Base-by-base conservation (phyloP, 1,284 basidiomycete species). In the Ustilago cynodontis region DNA sequence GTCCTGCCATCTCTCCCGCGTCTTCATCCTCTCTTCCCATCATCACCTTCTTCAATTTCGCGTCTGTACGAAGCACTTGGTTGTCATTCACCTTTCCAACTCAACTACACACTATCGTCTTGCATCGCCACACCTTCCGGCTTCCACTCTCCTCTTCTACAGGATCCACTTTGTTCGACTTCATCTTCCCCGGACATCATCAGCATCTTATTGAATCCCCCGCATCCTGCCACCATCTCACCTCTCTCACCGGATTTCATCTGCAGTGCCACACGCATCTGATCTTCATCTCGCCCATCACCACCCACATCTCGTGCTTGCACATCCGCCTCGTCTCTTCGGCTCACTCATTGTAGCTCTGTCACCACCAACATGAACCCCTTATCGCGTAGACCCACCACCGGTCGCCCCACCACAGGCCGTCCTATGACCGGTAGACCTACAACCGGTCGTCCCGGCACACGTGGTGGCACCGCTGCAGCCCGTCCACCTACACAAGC, bases 391-490 rank as follows among this genome's bases (percentile, higher is more conserved):
- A 65, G 74, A 59, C 74, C 74, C 56, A 68, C 69, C 26, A 71
- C 74, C 0, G 69, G 70, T 11, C 65, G 74, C 2, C 68, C 73
- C 39, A 76, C 73, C 18, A 71, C 69, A 8, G 73, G 61, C 14
- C 57, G 73, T 1, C 73, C 73, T 11, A 71, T 51, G 28, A 77
- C 73, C 7, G 73, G 69, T 8, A 55, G 69, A 13, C 74, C 69
- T 37, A 76, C 56, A 16, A 75, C 72, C 9, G 73, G 73, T 54
- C 62, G 74, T 22, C 69, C 74, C 2, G 69, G 69, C 16, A 77
- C 74, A 14, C 58, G 69, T 5, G 74, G 62, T 50, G 69, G 74
- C 35, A 71, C 74, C 18, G 57, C 69, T 5, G 45, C 62, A 8
- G 59, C 37, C 2, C 18, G 74, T 28, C 74, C 74, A 20, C 57